Evolutionary conservation across 2,329 filamentous ascomycete genomes (phyloP).

Genomic region (Tolypocladium nubicola): DNA sequence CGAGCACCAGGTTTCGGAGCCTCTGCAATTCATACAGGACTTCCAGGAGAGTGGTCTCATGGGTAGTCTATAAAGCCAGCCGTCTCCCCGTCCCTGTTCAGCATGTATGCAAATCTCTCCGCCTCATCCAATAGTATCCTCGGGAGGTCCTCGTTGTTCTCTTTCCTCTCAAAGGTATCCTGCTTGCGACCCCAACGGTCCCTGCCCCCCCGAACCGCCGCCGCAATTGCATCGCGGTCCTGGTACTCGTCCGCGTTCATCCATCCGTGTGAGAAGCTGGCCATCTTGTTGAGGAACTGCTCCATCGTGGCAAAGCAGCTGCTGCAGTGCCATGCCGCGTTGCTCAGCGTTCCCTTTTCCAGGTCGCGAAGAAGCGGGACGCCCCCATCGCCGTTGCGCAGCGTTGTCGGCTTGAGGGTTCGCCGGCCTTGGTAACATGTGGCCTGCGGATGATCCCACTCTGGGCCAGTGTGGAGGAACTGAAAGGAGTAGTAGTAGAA

Average conservation of each 20-base stretch:
- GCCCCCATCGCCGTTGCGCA: constrained; percentile 37
- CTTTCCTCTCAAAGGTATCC: constrained; percentile 36
- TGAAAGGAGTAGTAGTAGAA: constrained; percentile 52
- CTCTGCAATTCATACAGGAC: neutral
- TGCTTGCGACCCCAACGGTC: constrained; percentile 43
- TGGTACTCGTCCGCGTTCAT: constrained; percentile 40
- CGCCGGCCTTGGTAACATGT: constrained; percentile 35
- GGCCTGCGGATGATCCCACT: constrained; percentile 50
- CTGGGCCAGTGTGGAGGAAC: constrained; percentile 27
- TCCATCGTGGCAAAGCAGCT: constrained; percentile 47
- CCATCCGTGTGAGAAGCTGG: constrained; percentile 42
- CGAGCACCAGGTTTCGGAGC: too few species aligned
- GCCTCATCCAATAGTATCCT: constrained; percentile 27
- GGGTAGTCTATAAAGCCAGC: constrained; percentile 39
- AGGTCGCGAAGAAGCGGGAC: constrained; percentile 24
- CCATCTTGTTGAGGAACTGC: constrained; percentile 45
- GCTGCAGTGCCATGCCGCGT: constrained; percentile 52
- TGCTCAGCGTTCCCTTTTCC: constrained; percentile 33
- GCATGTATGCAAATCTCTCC: constrained; percentile 32
- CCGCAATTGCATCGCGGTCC: constrained; percentile 36
- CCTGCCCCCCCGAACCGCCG: constrained; percentile 37
- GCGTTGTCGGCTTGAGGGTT: constrained; percentile 42
- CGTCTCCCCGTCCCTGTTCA: constrained; percentile 32
- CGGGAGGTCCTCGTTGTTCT: constrained; percentile 42
- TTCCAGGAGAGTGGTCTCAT: constrained; percentile 22